phyloP scores from a whole-genome alignment of 2,329 filamentous ascomycete species.

The Aspergillus aculeatinus region DNA sequence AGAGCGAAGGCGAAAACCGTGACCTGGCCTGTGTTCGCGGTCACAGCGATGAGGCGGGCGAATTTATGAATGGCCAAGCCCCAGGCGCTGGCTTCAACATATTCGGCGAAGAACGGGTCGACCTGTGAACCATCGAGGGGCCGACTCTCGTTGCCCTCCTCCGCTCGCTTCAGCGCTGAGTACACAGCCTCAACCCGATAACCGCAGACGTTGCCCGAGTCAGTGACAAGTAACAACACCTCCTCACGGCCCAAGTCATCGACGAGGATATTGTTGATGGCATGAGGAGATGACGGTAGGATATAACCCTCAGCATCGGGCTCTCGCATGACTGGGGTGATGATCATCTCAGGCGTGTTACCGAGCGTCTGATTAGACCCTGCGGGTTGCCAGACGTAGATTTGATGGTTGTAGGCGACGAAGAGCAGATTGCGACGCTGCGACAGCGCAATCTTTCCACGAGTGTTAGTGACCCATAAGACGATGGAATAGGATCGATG shows the following conservation, averaged over 20 bases:
- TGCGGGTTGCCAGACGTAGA: slow-evolving; percentile 47
- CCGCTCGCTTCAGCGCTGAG: slow-evolving; percentile 44
- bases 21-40: slow-evolving; percentile 67
- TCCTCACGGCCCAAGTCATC: slow-evolving; percentile 70
- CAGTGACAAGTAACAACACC: slow-evolving; percentile 65
- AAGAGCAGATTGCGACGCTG: slow-evolving; percentile 50
- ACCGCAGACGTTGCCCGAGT: slow-evolving; percentile 72
- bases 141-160: slow-evolving; percentile 17
- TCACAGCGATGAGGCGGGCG: slow-evolving; percentile 82
- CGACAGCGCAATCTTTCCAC: slow-evolving; percentile 43
- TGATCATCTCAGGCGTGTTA: slow-evolving; percentile 40
- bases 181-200: slow-evolving; percentile 62
- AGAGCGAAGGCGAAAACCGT: slow-evolving; percentile 62
- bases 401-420: slow-evolving; percentile 40
- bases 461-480: background rate
- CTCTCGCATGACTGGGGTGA: slow-evolving; percentile 44
- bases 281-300: slow-evolving; percentile 55
- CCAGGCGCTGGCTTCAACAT: slow-evolving; percentile 80
- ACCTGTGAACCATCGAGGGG: slow-evolving; percentile 37
- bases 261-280: slow-evolving; percentile 67
- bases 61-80: slow-evolving; percentile 77
- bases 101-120: slow-evolving; percentile 67
- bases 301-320: slow-evolving; percentile 53
- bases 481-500: background rate
- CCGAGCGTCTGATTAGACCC: slow-evolving; percentile 43